Evolutionary conservation across 441 rosid genomes (phyloP).

Genomic region (Eruca vesicaria): DNA sequence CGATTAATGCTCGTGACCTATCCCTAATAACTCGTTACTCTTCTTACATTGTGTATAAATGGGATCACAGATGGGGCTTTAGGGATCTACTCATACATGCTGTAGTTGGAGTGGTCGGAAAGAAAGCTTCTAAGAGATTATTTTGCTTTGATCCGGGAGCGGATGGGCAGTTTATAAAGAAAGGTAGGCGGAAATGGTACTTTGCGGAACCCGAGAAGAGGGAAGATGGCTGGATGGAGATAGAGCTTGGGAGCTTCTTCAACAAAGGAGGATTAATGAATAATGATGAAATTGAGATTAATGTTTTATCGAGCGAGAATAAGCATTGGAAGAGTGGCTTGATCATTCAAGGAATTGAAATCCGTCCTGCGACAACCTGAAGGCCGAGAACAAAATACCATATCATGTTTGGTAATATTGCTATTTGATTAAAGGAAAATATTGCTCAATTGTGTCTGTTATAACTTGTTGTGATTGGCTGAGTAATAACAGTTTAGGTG

Average conservation of each 20-base stretch:
- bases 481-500: neutral
- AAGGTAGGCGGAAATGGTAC: neutral
- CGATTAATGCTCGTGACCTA: too few relatives aligned
- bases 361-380: constrained; percentile 27
- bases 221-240: neutral
- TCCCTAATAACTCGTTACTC: too few relatives aligned
- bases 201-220: neutral
- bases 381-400: too few relatives aligned
- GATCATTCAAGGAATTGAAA: constrained; percentile 47
- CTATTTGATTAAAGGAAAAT: too few relatives aligned
- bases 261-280: neutral
- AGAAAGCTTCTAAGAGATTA: neutral
- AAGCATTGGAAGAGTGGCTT: constrained; percentile 16
- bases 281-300: too few relatives aligned
- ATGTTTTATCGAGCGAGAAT: neutral
- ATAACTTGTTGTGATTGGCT: neutral
- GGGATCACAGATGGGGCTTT: too few relatives aligned
- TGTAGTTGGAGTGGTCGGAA: too few relatives aligned
- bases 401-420: too few relatives aligned
- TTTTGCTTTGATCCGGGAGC: neutral
- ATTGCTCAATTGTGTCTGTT: neutral
- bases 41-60: too few relatives aligned
- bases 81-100: too few relatives aligned
- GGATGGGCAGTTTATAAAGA: neutral
- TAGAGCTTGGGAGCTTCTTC: neutral